phyloP scores from a whole-genome alignment of 345 rosid genomes.

The Garcia nutans region DNA sequence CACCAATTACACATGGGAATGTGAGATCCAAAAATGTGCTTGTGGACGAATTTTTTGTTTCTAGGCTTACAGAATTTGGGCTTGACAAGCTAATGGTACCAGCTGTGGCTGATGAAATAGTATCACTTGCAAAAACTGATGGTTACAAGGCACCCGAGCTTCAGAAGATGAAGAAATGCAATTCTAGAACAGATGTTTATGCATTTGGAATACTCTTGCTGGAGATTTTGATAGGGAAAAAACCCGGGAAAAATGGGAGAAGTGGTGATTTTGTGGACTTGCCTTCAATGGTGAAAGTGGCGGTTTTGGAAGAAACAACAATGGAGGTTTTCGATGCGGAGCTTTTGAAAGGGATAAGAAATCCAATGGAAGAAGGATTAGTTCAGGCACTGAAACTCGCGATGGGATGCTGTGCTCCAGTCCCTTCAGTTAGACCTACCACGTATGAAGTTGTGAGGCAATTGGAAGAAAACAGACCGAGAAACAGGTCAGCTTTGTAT shows the following conservation, averaged over 20 bases:
- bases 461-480: constrained; percentile 90
- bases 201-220: constrained; percentile 89
- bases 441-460: constrained; percentile 98
- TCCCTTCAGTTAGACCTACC: constrained; percentile 78
- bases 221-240: constrained; percentile 91
- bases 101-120: constrained; percentile 85
- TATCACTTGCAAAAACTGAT: constrained; percentile 73
- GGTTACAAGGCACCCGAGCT: constrained; percentile 98
- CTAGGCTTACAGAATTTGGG: constrained; percentile 86
- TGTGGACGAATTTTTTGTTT: constrained; percentile 80
- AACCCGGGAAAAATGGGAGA: constrained; percentile 76
- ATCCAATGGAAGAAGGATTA: constrained; percentile 95
- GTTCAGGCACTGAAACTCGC: constrained; percentile 96
- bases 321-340: constrained; percentile 94
- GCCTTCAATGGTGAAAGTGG: constrained; percentile 87
- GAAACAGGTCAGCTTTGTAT: constrained; percentile 91
- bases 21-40: constrained; percentile 88
- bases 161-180: constrained; percentile 94
- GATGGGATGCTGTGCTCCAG: constrained; percentile 99
- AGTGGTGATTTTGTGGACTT: constrained; percentile 62
- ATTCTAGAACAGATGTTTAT: constrained; percentile 84
- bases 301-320: constrained; percentile 92
- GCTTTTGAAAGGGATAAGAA: constrained; percentile 77
- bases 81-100: constrained; percentile 94
- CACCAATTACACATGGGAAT: constrained; percentile 82